These are phyloP conservation scores for Fusarium kyushuense DNA, from an alignment of 2,329 filamentous ascomycete genomes.

Conservation along the genomic window DNA sequence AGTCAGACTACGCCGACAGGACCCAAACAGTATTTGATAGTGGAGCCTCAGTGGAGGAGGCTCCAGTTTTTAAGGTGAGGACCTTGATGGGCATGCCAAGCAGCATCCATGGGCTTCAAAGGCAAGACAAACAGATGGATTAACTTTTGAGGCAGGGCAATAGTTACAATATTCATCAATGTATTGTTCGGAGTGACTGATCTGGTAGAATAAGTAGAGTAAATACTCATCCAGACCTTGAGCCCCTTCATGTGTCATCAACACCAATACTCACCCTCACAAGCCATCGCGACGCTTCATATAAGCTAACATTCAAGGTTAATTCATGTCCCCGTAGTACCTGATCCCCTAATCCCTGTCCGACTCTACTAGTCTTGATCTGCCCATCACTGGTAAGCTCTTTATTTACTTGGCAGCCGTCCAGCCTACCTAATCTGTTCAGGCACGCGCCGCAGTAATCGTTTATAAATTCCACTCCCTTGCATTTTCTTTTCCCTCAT, in stretches of 20 bases:
- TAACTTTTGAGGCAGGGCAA: not conserved
- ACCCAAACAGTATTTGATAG: not conserved
- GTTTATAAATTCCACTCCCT: slow-evolving; percentile 8
- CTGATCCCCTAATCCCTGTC: not conserved
- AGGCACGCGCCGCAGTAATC: not conserved
- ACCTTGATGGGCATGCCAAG: slow-evolving; percentile 45
- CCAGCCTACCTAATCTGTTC: not conserved
- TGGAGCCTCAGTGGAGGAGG: slow-evolving; percentile 5
- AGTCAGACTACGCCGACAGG: not conserved
- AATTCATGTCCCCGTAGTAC: not conserved
- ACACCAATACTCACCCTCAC: not conserved
- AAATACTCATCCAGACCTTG: not conserved
- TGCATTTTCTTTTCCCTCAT: slow-evolving; percentile 20
- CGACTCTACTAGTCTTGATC: not conserved
- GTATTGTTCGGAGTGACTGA: not conserved
- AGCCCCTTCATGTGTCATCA: not conserved
- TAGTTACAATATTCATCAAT: too few relatives aligned
- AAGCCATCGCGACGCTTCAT: not conserved
- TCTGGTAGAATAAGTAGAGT: accelerated
- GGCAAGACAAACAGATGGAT: not conserved
- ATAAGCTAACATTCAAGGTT: not conserved
- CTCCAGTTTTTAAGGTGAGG: slow-evolving; percentile 42
- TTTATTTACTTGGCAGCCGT: not conserved
- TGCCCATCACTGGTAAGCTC: slow-evolving; percentile 10
- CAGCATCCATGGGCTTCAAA: slow-evolving; percentile 26